A percentile compares a stretch with the other conserved stretches of the same genome.
Conservation (phyloP, 345 rosid species). For the Salix koriyanagi region DNA sequence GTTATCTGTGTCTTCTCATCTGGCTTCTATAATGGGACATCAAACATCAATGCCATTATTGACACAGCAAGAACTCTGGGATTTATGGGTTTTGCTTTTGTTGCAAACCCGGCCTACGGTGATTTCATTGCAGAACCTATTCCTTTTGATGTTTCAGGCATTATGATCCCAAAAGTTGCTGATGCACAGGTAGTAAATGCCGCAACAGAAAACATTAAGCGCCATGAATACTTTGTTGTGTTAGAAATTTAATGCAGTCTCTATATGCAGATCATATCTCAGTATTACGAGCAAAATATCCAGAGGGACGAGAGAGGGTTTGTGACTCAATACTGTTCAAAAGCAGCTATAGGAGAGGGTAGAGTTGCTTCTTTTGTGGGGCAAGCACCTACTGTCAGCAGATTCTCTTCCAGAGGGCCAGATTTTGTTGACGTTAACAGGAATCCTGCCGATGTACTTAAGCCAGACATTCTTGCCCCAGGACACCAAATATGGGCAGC, state of each 20-base stretch:
- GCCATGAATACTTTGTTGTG: background rate
- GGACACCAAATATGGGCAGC: conserved; percentile 96
- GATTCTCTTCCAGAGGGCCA: conserved; percentile 84
- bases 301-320: conserved; percentile 36
- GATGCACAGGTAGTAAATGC: conserved; percentile 50
- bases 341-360: conserved; percentile 60
- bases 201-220: too few species aligned
- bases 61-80: conserved; percentile 56
- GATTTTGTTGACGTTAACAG: conserved; percentile 45
- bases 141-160: conserved; percentile 49
- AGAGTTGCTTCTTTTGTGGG: conserved; percentile 49
- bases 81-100: conserved; percentile 56
- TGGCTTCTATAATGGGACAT: conserved; percentile 59
- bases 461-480: conserved; percentile 84
- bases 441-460: conserved; percentile 59
- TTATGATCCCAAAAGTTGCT: conserved; percentile 53
- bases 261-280: conserved; percentile 38
- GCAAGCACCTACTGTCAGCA: conserved; percentile 54
- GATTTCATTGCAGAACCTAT: conserved; percentile 65
- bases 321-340: conserved; percentile 39
- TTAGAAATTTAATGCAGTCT: background rate
- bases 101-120: conserved; percentile 60
- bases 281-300: conserved; percentile 59
- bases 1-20: conserved; percentile 69
- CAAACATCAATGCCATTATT: conserved; percentile 51